phyloP scores from a whole-genome alignment of 768 basidiomycete species.

The Naganishia vishniacii region DNA sequence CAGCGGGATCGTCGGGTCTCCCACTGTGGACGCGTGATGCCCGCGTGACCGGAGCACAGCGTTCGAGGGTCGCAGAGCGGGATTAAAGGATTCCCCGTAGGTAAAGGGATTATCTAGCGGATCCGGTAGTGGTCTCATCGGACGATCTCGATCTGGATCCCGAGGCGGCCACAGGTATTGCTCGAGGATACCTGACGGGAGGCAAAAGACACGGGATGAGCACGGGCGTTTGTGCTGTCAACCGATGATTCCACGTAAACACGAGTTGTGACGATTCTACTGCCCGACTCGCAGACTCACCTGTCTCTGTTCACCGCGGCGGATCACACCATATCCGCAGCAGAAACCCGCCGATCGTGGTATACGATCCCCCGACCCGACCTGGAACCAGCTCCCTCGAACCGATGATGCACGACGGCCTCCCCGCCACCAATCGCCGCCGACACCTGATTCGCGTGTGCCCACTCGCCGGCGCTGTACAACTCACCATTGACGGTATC shows the following conservation, averaged over 20 bases:
- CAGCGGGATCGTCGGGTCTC: not conserved
- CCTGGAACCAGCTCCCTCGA: too few relatives aligned
- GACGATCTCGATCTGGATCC: slow-evolving; percentile 54
- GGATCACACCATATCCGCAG: slow-evolving; percentile 17
- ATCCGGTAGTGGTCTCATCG: slow-evolving; percentile 36
- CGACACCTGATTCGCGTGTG: slow-evolving; percentile 25
- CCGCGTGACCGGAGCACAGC: slow-evolving; percentile 35
- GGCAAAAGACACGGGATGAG: not conserved
- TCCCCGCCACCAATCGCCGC: too few relatives aligned
- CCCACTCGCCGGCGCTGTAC: slow-evolving; percentile 35
- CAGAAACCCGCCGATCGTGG: too few relatives aligned
- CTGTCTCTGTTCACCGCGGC: slow-evolving; percentile 8
- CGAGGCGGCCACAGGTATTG: slow-evolving; percentile 66
- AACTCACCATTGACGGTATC: slow-evolving; percentile 50
- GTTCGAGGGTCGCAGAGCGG: slow-evolving; percentile 64
- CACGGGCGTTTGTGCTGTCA: too few relatives aligned
- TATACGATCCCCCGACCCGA: too few relatives aligned
- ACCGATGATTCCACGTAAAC: slow-evolving; percentile 5
- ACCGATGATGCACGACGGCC: too few relatives aligned
- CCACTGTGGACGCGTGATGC: slow-evolving; percentile 5
- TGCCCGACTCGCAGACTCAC: slow-evolving; percentile 41
- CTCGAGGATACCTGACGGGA: slow-evolving; percentile 31
- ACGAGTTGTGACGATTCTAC: too few relatives aligned
- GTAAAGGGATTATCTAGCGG: slow-evolving; percentile 66
- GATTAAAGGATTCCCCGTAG: slow-evolving; percentile 73